Evolutionary conservation across 2,329 filamentous ascomycete species (phyloP), one percentile per base, ranked within the genome.

Genomic region (Tolypocladium guangdongense): DNA sequence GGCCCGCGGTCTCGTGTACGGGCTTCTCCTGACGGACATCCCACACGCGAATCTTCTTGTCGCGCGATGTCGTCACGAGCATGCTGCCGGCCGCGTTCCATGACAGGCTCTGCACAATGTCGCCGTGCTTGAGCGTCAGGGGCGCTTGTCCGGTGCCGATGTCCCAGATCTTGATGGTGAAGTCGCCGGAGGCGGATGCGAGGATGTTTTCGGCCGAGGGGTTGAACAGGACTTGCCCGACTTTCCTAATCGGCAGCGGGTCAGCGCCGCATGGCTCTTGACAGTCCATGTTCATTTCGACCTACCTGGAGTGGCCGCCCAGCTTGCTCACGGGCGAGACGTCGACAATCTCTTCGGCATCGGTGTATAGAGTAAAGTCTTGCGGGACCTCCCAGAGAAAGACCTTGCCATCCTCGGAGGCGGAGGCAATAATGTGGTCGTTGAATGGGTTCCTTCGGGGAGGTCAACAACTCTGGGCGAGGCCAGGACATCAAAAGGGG

Each of bases 1-100:
- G 93, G 57, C 93, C 93, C 6, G 83, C 74, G 16, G 86, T 83
- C 68, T 96, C 91, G 65, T 95, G 87, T 6, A 86, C 87, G 16
- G 91, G 82, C 71, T 82, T 87, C 73, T 97, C 87, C 75, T 96
- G 91, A 66, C 93, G 86, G 55, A 92, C 90, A 77, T 99, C 93
- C 93, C 93, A 99, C 58, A 97, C 85, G 56, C 93, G 86, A 59
- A 99, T 80, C 77, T 96, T 96, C 85, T 99, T 99, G 81, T 99
- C 93, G 64, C 93, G 83, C 57, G 90, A 96, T 10, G 93, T 97
- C 8, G 93, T 97, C 49, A 88, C 91, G 56, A 99, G 74, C 68
- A 93, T 78, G 54, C 84, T 84, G 56, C 93, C 93, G 62, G 88
- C 86, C 59, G 90, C 90, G 71, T 88, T 96, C 92, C 92, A 99